These are phyloP conservation scores for Maudiozyma serrabonitensis DNA, from an alignment of 805 yeast genomes.

Conservation along the genomic window DNA sequence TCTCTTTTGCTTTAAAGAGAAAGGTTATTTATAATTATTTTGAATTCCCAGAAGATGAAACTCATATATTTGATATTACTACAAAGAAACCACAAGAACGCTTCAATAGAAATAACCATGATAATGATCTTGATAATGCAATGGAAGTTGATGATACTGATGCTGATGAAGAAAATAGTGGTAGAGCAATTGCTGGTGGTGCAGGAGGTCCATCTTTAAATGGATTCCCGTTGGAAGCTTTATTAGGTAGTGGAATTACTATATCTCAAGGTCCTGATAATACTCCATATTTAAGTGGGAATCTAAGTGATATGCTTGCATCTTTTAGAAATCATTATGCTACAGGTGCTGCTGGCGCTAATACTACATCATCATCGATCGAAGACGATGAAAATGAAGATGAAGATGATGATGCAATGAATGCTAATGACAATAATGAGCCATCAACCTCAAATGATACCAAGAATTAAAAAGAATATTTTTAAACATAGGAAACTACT, in stretches of 20 bases:
- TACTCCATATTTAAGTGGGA: not conserved
- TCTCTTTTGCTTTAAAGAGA: conserved; percentile 42
- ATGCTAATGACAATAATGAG: too few species aligned
- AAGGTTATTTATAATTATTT: conserved; percentile 40
- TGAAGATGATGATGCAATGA: too few species aligned
- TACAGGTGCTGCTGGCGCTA: conserved; percentile 27
- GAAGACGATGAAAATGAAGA: too few species aligned
- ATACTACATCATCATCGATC: not conserved
- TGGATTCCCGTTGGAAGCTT: conserved; percentile 22
- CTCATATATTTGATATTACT: conserved; percentile 29
- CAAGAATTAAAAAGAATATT: not conserved
- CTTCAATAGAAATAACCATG: conserved; percentile 7
- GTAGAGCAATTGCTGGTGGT: conserved; percentile 4
- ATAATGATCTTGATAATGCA: conserved; percentile 7
- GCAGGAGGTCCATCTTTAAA: conserved; percentile 12
- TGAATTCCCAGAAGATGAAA: conserved; percentile 33
- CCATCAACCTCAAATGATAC: too few species aligned
- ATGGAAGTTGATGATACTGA: conserved; percentile 25
- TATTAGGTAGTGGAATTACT: conserved; percentile 24
- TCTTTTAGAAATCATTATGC: conserved; percentile 29
- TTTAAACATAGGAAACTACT: too few species aligned
- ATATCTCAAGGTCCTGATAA: conserved; percentile 34
- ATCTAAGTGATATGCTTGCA: conserved; percentile 35
- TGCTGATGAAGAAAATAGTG: conserved; percentile 29
- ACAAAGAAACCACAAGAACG: conserved; percentile 23